A percentile compares a stretch with the other conserved stretches of the same genome.
These are phyloP conservation scores for Lagenidium sp. DNA, from an alignment of 352 stramenopile genomes.

Conservation along the genomic window DNA sequence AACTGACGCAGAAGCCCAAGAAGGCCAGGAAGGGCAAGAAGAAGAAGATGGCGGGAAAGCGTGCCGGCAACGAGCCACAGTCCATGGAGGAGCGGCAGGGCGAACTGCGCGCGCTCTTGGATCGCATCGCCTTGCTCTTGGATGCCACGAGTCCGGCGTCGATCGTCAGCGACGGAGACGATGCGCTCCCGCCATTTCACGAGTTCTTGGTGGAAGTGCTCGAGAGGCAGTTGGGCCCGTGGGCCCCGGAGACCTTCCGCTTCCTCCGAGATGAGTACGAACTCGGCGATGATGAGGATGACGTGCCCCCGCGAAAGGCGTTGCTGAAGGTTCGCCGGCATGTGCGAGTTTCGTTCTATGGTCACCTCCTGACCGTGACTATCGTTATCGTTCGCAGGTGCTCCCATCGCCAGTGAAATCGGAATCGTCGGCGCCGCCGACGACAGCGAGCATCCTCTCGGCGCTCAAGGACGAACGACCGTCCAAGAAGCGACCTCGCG, in stretches of 20 bases:
- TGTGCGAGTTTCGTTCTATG: not conserved
- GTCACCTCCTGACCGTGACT: too few species aligned
- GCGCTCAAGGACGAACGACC: slow-evolving; percentile 49
- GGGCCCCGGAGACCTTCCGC: slow-evolving; percentile 37
- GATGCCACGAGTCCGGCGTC: slow-evolving; percentile 59
- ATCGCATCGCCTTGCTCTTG: slow-evolving; percentile 64
- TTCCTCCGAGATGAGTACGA: slow-evolving; percentile 50
- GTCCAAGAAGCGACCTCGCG: slow-evolving; percentile 23
- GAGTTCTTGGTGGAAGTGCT: slow-evolving; percentile 50
- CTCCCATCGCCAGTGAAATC: not conserved
- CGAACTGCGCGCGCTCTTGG: slow-evolving; percentile 59
- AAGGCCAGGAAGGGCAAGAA: slow-evolving; percentile 15
- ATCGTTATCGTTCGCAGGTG: too few species aligned
- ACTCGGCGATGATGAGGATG: slow-evolving; percentile 33
- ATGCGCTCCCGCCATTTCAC: slow-evolving; percentile 61
- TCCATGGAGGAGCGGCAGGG: not conserved
- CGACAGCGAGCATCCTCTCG: slow-evolving; percentile 40
- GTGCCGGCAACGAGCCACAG: not conserved
- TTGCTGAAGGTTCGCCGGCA: not conserved
- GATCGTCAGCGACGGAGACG: slow-evolving; percentile 50
- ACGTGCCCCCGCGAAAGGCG: not conserved
- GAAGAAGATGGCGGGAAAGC: slow-evolving; percentile 26
- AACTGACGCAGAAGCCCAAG: not conserved
- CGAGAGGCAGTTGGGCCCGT: slow-evolving; percentile 21
- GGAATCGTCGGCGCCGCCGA: not conserved